Evolutionary conservation across 768 basidiomycete species (phyloP).

Genomic region (Kwoniella dejecticola): DNA sequence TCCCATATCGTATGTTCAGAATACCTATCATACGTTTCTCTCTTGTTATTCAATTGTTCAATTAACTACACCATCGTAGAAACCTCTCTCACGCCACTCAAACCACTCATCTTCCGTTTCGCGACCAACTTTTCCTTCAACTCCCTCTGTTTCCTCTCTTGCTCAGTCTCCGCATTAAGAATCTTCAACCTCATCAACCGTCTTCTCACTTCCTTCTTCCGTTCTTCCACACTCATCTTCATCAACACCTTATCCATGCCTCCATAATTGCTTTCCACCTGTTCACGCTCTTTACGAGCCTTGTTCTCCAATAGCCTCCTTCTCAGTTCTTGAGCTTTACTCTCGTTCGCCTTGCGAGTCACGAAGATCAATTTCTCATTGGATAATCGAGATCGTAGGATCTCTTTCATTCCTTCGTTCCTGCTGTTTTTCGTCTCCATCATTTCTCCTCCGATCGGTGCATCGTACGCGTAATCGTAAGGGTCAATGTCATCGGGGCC

Average conservation of each 20-base stretch:
- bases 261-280: slow-evolving; percentile 17
- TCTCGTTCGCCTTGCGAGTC: slow-evolving; percentile 21
- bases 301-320: slow-evolving; percentile 27
- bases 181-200: slow-evolving; percentile 46
- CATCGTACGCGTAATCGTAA: too few relatives aligned
- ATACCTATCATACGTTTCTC: too few relatives aligned
- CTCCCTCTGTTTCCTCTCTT: slow-evolving; percentile 41
- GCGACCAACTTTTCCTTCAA: slow-evolving; percentile 40
- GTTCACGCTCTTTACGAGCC: slow-evolving; percentile 25
- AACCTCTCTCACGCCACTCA: not conserved
- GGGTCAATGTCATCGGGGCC: too few relatives aligned
- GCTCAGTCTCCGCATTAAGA: slow-evolving; percentile 45
- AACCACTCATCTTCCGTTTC: slow-evolving; percentile 23
- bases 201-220: slow-evolving; percentile 37
- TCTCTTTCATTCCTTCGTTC: not conserved
- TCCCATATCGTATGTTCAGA: too few relatives aligned
- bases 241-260: slow-evolving; percentile 30
- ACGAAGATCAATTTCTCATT: slow-evolving; percentile 24
- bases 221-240: slow-evolving; percentile 34
- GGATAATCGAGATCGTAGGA: slow-evolving; percentile 24
- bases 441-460: too few relatives aligned
- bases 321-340: slow-evolving; percentile 38
- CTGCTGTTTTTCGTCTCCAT: not conserved
- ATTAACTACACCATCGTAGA: too few relatives aligned
- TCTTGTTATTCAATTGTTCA: too few relatives aligned